Percentiles rank a stretch among this genome's conserved stretches.
phyloP scores from a whole-genome alignment of 2,329 filamentous ascomycete genomes.

The Colletotrichum lini region DNA sequence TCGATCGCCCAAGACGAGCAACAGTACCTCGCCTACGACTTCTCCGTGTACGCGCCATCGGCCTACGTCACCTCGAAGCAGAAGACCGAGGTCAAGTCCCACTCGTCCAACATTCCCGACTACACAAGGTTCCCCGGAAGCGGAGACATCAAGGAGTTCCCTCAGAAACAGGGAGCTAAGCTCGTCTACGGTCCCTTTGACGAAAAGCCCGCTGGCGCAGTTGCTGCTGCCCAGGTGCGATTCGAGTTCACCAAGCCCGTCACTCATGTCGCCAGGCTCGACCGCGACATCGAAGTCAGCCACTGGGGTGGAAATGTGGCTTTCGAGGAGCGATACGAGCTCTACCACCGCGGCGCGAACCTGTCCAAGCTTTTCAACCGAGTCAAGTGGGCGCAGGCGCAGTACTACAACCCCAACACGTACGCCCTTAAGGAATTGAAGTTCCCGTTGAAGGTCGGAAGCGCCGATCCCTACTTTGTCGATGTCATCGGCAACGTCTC shows the following conservation, averaged over 20 bases:
- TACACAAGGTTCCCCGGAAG: slow-evolving; percentile 80
- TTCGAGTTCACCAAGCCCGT: slow-evolving; percentile 97
- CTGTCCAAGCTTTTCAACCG: slow-evolving; percentile 81
- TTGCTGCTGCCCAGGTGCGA: slow-evolving; percentile 81
- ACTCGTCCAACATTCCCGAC: slow-evolving; percentile 83
- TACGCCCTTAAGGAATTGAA: slow-evolving; percentile 86
- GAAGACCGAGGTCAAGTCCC: slow-evolving; percentile 96
- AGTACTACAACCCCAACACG: slow-evolving; percentile 83
- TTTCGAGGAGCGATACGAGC: slow-evolving; percentile 92
- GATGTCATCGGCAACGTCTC: slow-evolving; percentile 98
- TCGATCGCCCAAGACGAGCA: slow-evolving; percentile 86
- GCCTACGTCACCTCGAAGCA: slow-evolving; percentile 91
- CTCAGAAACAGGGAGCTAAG: slow-evolving; percentile 86
- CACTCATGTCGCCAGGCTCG: slow-evolving; percentile 81
- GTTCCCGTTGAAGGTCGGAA: slow-evolving; percentile 84
- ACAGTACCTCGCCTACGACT: slow-evolving; percentile 89
- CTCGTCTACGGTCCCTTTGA: slow-evolving; percentile 93
- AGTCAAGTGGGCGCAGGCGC: slow-evolving; percentile 80
- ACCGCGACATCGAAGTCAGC: slow-evolving; percentile 94
- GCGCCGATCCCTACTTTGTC: slow-evolving; percentile 91
- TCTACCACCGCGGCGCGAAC: slow-evolving; percentile 89
- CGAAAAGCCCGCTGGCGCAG: slow-evolving; percentile 83
- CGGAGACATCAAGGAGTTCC: slow-evolving; percentile 72
- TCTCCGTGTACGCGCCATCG: slow-evolving; percentile 87
- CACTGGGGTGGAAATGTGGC: slow-evolving; percentile 99